Evolutionary conservation across 106 monocot genomes (phyloP), one percentile per base, ranked within the genome.

Genomic region (Dendrobium chrysotoxum): DNA sequence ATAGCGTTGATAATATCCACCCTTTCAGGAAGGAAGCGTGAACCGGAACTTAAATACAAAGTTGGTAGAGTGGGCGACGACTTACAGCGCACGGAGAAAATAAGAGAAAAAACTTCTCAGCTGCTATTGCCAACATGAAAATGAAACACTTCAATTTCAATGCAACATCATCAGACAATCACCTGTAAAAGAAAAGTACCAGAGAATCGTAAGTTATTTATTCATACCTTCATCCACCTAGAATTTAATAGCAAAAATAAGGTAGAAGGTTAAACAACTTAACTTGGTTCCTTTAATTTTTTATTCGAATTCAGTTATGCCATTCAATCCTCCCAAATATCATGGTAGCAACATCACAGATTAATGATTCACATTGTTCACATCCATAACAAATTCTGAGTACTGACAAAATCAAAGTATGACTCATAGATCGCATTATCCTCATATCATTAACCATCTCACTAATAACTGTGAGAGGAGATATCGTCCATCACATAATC

Each of bases 381-480:
- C 70, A 20, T 41, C 40, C 74, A 74, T 35, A 68, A 5, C 5
- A 30, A 15, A 71, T 35, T 15, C 31, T 71, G 35, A 35, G 35
- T 13, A 35, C 0, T 41, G 11, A 74, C 40, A 40, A 20, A 41
- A 70, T 35, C 4, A 40, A 30, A 39, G 7, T 11, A 28, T n/a
- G 72, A 7, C 4, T 72, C 41, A 41, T 40, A 42, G 74, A 41
- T 40, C 12, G 40, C 41, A 41, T 41, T 41, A 74, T 16, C 4
- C 40, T 40, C 40, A 74, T 41, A 74, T 41, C 74, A 40, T 74
- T 74, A 39, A 41, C 41, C 74, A 74, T 74, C 74, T 74, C 41
- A 40, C 74, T n/a, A 21, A 72, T 4, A 40, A 20, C 41, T 18
- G 74, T 18, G 74, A 74, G 74, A 74, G 38, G 41, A 74, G 1